A percentile compares a stretch with the other conserved stretches of the same genome.
Conservation (phyloP, 495 filamentous ascomycete species). For the Delitschia confertaspora region DNA sequence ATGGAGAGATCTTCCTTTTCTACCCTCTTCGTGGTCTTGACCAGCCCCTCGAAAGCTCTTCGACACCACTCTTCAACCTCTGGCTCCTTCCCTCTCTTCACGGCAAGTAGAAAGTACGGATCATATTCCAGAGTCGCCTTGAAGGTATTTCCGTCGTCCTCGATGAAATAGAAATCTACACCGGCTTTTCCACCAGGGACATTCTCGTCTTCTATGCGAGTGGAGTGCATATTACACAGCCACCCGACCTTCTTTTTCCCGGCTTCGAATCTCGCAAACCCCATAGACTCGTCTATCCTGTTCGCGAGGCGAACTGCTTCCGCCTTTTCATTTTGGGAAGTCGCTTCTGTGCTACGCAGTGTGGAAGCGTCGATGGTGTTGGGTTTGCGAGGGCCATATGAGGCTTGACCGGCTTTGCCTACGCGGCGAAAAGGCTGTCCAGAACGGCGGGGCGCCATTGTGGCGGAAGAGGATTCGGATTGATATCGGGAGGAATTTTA, state of each 20-base stretch:
- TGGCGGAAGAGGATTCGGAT: constrained; percentile 28
- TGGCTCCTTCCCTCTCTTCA: constrained; percentile 75
- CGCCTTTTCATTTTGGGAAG: constrained; percentile 74
- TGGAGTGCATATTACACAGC: constrained; percentile 92
- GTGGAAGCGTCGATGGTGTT: constrained; percentile 72
- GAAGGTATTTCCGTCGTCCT: constrained; percentile 86
- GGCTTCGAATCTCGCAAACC: constrained; percentile 84
- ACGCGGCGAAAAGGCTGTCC: constrained; percentile 31
- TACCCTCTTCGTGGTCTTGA: constrained; percentile 67
- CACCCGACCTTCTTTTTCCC: constrained; percentile 81
- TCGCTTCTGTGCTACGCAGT: constrained; percentile 68
- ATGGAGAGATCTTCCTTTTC: constrained; percentile 93
- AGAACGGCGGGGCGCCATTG: constrained; percentile 51
- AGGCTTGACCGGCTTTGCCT: constrained; percentile 32
- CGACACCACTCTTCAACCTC: constrained; percentile 96
- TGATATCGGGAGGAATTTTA: constrained; percentile 3
- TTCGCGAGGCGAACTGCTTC: constrained; percentile 77
- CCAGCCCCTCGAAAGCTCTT: constrained; percentile 70
- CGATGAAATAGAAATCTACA: constrained; percentile 95
- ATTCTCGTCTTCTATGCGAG: constrained; percentile 75
- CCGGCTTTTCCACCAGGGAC: constrained; percentile 74
- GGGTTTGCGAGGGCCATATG: constrained; percentile 47
- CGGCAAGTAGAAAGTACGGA: constrained; percentile 90
- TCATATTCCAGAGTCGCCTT: constrained; percentile 95
- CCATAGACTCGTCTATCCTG: constrained; percentile 87